phyloP scores from a whole-genome alignment of 1,139 yeast genomes.

The Blastobotrys ciferrii region DNA sequence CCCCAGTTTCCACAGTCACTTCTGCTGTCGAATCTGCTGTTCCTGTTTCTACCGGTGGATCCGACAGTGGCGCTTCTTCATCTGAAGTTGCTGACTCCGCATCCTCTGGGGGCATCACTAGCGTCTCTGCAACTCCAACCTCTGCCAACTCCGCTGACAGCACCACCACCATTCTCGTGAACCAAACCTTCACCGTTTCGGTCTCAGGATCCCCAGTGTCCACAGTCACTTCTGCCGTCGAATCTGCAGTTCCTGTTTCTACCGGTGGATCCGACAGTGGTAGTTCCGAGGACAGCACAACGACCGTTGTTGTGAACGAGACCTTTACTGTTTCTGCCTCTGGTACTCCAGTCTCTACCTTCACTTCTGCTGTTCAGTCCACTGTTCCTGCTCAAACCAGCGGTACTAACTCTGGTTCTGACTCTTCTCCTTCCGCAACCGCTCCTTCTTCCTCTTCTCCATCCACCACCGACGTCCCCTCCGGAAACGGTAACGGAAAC shows the following conservation, averaged over 20 bases:
- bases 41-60: background rate
- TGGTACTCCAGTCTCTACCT: background rate
- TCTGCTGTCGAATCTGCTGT: constrained; percentile 11
- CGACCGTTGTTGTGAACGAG: background rate
- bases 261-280: background rate
- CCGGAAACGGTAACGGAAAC: constrained; percentile 3
- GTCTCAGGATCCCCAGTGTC: background rate
- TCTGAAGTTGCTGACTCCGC: background rate
- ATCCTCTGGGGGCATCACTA: background rate
- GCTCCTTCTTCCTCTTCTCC: background rate
- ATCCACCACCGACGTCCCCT: background rate
- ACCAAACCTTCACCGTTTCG: background rate
- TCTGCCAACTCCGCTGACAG: background rate
- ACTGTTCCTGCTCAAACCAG: background rate
- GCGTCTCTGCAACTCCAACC: background rate
- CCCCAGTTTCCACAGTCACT: background rate
- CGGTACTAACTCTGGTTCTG: background rate
- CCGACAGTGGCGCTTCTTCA: constrained; percentile 1
- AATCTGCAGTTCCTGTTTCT: background rate
- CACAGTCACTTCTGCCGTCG: background rate
- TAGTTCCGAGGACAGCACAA: background rate
- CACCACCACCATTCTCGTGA: background rate
- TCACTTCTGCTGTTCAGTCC: background rate
- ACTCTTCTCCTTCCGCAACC: background rate
- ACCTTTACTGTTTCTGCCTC: background rate